Base-by-base conservation (phyloP, 352 stramenopile genomes). In the Pythium chondricola region DNA sequence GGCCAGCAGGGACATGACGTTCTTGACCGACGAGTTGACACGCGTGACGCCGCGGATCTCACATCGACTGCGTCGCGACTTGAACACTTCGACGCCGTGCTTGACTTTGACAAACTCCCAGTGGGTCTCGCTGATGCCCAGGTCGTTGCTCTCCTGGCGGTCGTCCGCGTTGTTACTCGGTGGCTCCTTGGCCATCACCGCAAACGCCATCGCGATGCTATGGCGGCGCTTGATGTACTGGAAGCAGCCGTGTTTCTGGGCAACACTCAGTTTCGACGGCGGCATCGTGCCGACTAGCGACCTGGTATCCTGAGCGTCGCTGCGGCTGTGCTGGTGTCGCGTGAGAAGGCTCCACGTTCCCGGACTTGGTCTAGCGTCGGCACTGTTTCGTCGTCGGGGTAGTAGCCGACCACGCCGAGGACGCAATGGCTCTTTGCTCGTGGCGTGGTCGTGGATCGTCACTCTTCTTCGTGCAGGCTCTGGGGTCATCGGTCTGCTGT, bases 181-280 rank as follows among this genome's bases (percentile, higher is more conserved):
- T n/a, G n/a, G n/a, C n/a, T n/a, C n/a, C n/a, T n/a, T n/a, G n/a
- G n/a, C n/a, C n/a, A n/a, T 38, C 9, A 76, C 81, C 32, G 81
- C 73, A 42, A 93, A 93, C 6, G 74, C 77, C 22, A 88, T 54
- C 2, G 81, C 81, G 32, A 85, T 78, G 44, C 65, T 78, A 48
- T 93, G 74, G 21, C 81, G 61, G 14, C 72, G 62, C 46, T 88
- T 83, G 39, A 93, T 93, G 67, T 93, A 89, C 48, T 72, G 69
- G 54, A 87, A 90, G 52, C 81, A 93, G 5, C 78, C 77, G n/a
- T 67, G 68, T 42, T 90, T 88, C 55, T 93, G 78, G n/a, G 68
- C 74, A 3, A 42, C 58, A 36, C 67, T 84, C 7, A 88, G 63
- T 48, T 68, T 57, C 14, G 49, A 47, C 18, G 20, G 21, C 17